Conservation (phyloP, 129 eudicot species). For the Helianthus tuberosus region DNA sequence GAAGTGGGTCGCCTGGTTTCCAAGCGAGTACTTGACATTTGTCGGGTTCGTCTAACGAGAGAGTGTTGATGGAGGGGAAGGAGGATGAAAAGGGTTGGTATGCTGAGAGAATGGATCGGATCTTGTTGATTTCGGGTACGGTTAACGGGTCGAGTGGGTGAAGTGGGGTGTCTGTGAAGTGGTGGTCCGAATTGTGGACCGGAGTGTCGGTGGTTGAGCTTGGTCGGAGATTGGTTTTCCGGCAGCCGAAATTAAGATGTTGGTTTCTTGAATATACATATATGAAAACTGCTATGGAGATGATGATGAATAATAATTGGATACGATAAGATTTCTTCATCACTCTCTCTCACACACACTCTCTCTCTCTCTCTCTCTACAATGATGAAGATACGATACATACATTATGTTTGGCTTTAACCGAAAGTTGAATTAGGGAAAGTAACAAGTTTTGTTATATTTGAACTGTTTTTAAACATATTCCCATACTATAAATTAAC, state of each 20-base stretch:
- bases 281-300: constrained; percentile 22
- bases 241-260: neutral
- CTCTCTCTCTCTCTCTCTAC: constrained; percentile 7
- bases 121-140: constrained; percentile 44
- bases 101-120: constrained; percentile 38
- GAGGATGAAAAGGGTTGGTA: constrained; percentile 38
- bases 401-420: no score
- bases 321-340: constrained; percentile 28
- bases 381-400: no score
- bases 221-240: constrained; percentile 20
- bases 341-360: neutral
- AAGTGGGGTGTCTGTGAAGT: constrained; percentile 33
- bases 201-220: constrained; percentile 7
- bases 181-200: constrained; percentile 20
- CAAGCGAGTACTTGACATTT: constrained; percentile 48
- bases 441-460: no score
- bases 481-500: no score
- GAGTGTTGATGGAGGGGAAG: constrained; percentile 45
- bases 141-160: constrained; percentile 76
- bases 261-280: constrained; percentile 24
- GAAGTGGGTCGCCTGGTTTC: constrained; percentile 61
- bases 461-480: no score
- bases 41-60: constrained; percentile 60
- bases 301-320: constrained; percentile 21
- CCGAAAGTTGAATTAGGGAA: no score